These are phyloP conservation scores for Xerophyta viscosa DNA, from an alignment of 106 monocot genomes.

Conservation along the genomic window DNA sequence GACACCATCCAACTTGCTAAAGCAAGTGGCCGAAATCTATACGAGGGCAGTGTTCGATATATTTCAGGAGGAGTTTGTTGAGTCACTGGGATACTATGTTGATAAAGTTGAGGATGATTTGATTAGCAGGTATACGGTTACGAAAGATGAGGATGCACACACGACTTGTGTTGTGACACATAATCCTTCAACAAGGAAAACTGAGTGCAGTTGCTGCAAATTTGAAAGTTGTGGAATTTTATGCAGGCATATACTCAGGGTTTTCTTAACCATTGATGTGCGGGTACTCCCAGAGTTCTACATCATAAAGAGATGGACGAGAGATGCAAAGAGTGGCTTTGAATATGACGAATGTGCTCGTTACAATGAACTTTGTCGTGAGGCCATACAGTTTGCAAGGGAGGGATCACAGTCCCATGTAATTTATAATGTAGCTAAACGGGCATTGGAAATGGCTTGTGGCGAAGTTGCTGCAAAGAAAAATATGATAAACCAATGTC, in stretches of 20 bases:
- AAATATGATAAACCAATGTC: conserved; percentile 1
- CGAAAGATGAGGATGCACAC: conserved; percentile 28
- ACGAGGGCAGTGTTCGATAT: conserved; percentile 50
- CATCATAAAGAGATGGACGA: conserved; percentile 62
- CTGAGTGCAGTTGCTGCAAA: conserved; percentile 54
- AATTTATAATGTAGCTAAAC: conserved; percentile 6
- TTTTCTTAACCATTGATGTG: conserved; percentile 29
- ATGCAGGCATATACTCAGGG: conserved; percentile 58
- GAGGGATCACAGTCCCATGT: conserved; percentile 3
- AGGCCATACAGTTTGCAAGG: conserved; percentile 7
- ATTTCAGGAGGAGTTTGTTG: conserved; percentile 60
- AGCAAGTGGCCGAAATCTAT: conserved; percentile 55
- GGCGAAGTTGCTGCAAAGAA: conserved; percentile 5
- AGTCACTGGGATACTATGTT: conserved; percentile 32
- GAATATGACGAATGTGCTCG: conserved; percentile 13
- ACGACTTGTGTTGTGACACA: conserved; percentile 30
- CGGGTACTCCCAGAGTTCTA: conserved; percentile 46
- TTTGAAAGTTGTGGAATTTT: conserved; percentile 53
- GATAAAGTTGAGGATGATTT: conserved; percentile 52
- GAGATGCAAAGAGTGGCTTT: conserved; percentile 49
- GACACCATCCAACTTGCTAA: conserved; percentile 44
- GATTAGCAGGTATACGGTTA: conserved; percentile 42
- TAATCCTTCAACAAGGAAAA: conserved; percentile 43
- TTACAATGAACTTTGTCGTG: conserved; percentile 12
- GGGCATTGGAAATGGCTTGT: conserved; percentile 4